phyloP scores from a whole-genome alignment of 305 asterid genomes.

The Solanum hybrid region DNA sequence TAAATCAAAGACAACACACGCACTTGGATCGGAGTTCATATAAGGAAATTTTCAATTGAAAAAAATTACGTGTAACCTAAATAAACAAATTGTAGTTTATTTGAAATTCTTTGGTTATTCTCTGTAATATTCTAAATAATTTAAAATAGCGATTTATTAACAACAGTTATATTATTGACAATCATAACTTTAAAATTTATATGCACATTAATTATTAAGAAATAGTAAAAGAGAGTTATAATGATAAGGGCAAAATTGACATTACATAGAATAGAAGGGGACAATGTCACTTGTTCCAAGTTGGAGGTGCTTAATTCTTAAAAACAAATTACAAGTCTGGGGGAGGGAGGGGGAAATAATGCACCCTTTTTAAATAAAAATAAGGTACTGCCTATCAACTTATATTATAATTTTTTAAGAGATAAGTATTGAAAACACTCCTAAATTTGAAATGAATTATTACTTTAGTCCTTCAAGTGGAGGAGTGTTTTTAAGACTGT shows the following conservation, averaged over 20 bases:
- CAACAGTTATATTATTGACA: neutral
- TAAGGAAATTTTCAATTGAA: neutral
- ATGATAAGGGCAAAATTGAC: neutral
- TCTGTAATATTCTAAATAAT: neutral
- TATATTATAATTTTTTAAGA: no score
- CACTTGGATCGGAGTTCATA: neutral
- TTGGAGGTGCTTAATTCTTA: neutral
- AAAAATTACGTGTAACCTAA: neutral
- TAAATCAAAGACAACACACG: neutral
- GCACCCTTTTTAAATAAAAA: neutral
- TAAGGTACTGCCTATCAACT: neutral
- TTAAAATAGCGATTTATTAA: neutral
- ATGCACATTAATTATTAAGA: neutral
- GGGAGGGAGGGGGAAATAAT: neutral
- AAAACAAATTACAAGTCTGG: neutral
- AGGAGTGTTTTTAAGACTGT: no score
- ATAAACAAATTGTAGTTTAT: neutral
- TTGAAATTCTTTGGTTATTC: neutral
- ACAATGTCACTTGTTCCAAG: neutral
- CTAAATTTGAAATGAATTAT: no score
- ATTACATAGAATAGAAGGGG: neutral
- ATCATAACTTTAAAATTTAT: no score
- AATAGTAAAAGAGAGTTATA: neutral
- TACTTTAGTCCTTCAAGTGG: neutral
- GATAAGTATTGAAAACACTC: neutral